Percentiles rank a stretch among this genome's conserved stretches.
phyloP scores from a whole-genome alignment of 2,329 filamentous ascomycete genomes.

The Epichloe hybrida region DNA sequence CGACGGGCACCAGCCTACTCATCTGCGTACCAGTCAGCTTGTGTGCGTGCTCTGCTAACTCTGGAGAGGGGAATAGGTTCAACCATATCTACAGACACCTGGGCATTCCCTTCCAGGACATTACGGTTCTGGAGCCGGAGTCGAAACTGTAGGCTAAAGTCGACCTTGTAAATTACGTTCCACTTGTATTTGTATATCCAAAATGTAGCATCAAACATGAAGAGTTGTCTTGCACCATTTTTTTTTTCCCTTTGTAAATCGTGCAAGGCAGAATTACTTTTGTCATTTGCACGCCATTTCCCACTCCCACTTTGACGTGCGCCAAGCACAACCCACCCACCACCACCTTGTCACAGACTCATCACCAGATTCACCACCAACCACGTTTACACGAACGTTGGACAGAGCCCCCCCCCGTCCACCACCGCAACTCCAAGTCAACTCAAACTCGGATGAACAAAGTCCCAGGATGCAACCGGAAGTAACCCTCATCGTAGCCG shows the following conservation, averaged over 20 bases:
- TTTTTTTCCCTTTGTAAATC: too few relatives aligned
- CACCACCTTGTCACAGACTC: too few relatives aligned
- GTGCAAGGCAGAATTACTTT: too few relatives aligned
- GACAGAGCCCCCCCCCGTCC: not conserved
- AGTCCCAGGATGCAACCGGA: conserved; percentile 30
- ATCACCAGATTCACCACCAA: too few relatives aligned
- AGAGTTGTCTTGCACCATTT: too few relatives aligned
- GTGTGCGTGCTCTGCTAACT: not conserved
- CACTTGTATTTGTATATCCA: too few relatives aligned
- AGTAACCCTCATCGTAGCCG: conserved; percentile 86
- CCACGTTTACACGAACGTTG: too few relatives aligned
- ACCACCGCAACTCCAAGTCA: not conserved
- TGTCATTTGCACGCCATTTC: too few relatives aligned
- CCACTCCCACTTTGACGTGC: too few relatives aligned
- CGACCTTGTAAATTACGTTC: not conserved
- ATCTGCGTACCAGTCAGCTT: not conserved
- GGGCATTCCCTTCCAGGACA: conserved; percentile 43
- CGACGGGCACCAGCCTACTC: conserved; percentile 6
- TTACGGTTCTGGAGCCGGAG: conserved; percentile 23
- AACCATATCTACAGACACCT: conserved; percentile 56
- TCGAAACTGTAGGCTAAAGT: conserved; percentile 20
- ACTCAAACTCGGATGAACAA: not conserved
- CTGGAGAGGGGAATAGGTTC: conserved; percentile 30
- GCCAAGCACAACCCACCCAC: too few relatives aligned
- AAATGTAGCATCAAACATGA: too few relatives aligned